phyloP scores from a whole-genome alignment of 768 basidiomycete genomes.

The Russula abietina region DNA sequence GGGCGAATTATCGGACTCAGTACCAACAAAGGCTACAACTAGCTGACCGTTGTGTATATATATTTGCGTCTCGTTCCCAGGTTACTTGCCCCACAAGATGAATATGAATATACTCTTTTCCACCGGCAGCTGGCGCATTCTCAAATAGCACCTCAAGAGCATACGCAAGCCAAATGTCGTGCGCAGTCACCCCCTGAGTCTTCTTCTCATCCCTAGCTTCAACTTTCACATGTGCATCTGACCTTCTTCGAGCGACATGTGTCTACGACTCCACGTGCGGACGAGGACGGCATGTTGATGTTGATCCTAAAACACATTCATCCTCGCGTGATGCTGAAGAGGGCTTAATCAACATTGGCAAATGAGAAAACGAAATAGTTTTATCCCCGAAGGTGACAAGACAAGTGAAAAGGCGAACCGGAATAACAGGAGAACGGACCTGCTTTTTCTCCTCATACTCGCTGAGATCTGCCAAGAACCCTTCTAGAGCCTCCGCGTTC shows the following conservation, averaged over 20 bases:
- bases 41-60: too few relatives aligned
- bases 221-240: background rate
- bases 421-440: slow-evolving; percentile 2
- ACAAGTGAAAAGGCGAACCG: too few relatives aligned
- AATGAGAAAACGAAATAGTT: too few relatives aligned
- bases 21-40: too few relatives aligned
- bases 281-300: slow-evolving; percentile 12
- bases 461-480: slow-evolving; percentile 7
- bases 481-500: background rate
- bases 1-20: too few relatives aligned
- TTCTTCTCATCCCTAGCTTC: background rate
- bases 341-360: too few relatives aligned
- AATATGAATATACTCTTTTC: background rate
- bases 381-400: too few relatives aligned
- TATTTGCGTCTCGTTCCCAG: too few relatives aligned
- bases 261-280: slow-evolving; percentile 20
- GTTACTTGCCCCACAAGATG: too few relatives aligned
- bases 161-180: slow-evolving; percentile 19
- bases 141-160: slow-evolving; percentile 17
- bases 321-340: slow-evolving; percentile 18
- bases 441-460: slow-evolving; percentile 9
- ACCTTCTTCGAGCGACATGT: slow-evolving; percentile 8
- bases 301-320: background rate
- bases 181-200: slow-evolving; percentile 17
- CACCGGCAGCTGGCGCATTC: slow-evolving; percentile 4